Evolutionary conservation across 129 eudicot species (phyloP).

Genomic region (Arctium lappa): DNA sequence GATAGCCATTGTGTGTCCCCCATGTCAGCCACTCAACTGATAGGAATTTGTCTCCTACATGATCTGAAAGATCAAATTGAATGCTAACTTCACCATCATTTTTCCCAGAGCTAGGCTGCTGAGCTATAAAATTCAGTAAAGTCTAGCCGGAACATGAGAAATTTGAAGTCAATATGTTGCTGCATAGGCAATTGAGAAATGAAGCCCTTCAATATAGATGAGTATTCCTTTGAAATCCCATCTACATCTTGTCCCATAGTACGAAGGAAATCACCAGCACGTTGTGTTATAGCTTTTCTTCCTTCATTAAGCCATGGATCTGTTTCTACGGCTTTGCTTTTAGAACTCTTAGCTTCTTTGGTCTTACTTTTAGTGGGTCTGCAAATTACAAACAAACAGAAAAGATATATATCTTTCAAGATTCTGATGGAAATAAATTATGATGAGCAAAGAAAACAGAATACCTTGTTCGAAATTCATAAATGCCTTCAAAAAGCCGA

Average conservation of each 20-base stretch:
- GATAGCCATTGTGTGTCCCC: not conserved
- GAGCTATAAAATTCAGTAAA: slow-evolving; percentile 66
- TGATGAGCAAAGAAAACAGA: not conserved
- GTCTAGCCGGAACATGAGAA: slow-evolving; percentile 77
- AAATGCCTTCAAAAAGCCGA: slow-evolving; percentile 71
- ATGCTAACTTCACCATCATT: slow-evolving; percentile 19
- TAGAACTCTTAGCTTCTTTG: slow-evolving; percentile 31
- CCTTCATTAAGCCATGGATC: slow-evolving; percentile 87
- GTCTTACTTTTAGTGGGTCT: slow-evolving; percentile 46
- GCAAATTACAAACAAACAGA: slow-evolving; percentile 21
- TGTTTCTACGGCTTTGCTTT: slow-evolving; percentile 45
- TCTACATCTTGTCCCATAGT: slow-evolving; percentile 62
- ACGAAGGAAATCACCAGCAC: slow-evolving; percentile 68
- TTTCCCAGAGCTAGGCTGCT: slow-evolving; percentile 28
- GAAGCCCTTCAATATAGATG: slow-evolving; percentile 58
- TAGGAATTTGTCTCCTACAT: not conserved
- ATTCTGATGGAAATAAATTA: not conserved
- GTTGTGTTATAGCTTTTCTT: slow-evolving; percentile 72
- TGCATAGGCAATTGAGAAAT: slow-evolving; percentile 69
- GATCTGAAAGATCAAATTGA: not conserved
- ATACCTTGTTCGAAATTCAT: slow-evolving; percentile 70
- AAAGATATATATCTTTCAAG: not conserved
- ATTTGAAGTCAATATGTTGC: slow-evolving; percentile 71
- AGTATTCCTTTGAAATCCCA: slow-evolving; percentile 57
- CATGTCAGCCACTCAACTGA: not conserved